Evolutionary conservation across 257 asterid species (phyloP).

Genomic region (Solanum appendiculatum): DNA sequence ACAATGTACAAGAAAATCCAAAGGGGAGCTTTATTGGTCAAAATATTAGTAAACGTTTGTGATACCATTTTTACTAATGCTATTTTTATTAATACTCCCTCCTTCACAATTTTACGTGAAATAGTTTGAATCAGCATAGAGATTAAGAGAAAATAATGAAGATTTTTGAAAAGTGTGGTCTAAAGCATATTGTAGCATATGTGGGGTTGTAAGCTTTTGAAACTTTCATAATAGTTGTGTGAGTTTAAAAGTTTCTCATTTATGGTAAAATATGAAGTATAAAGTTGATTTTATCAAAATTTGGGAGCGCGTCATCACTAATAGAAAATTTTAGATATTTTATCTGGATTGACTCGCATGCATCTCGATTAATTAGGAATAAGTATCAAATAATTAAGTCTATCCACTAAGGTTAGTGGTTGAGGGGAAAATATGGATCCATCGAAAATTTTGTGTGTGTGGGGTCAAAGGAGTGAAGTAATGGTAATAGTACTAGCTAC

Average conservation of each 20-base stretch:
- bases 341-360: accelerated
- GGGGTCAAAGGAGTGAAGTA: too few species aligned
- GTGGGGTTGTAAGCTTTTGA: not conserved
- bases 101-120: not conserved
- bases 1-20: not conserved
- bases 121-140: not conserved
- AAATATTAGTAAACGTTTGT: not conserved
- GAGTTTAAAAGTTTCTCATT: not conserved
- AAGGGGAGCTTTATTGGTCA: too few species aligned
- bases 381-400: not conserved
- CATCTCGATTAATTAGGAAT: not conserved
- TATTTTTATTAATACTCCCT: too few species aligned
- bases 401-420: not conserved
- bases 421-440: not conserved
- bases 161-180: not conserved
- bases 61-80: too few species aligned
- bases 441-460: not conserved
- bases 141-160: not conserved
- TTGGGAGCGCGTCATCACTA: not conserved
- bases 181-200: not conserved
- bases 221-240: not conserved
- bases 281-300: not conserved
- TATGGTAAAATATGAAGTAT: not conserved
- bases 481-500: not conserved
- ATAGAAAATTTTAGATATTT: not conserved